phyloP scores from a whole-genome alignment of 1,139 yeast genomes.

The Debaryomyces sp. region DNA sequence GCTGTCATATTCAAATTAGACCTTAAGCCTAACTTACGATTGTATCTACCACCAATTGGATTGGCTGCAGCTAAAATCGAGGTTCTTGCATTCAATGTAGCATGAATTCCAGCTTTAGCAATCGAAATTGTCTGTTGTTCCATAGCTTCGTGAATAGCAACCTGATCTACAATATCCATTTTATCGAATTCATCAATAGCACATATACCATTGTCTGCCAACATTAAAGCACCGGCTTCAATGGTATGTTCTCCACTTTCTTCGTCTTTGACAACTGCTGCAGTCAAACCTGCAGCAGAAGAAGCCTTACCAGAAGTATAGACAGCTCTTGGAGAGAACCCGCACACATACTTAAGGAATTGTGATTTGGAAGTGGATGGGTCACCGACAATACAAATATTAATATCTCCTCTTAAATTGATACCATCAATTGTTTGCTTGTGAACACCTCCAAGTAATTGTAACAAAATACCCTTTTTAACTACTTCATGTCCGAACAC shows the following conservation, averaged over 20 bases:
- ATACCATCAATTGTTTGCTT: conserved; percentile 94
- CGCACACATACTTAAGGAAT: conserved; percentile 89
- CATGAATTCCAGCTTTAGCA: conserved; percentile 98
- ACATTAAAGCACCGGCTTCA: conserved; percentile 98
- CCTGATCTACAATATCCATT: conserved; percentile 95
- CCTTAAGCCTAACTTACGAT: conserved; percentile 79
- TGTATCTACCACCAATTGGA: conserved; percentile 94
- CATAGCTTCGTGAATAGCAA: conserved; percentile 99
- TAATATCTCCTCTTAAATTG: conserved; percentile 94
- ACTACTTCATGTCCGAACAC: conserved; percentile 96
- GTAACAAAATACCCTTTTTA: conserved; percentile 88
- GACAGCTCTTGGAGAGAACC: conserved; percentile 91
- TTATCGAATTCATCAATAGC: conserved; percentile 98
- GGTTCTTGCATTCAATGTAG: conserved; percentile 94
- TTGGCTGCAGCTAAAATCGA: conserved; percentile 97
- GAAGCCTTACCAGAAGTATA: conserved; percentile 99
- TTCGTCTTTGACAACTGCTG: conserved; percentile 96
- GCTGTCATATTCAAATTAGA: conserved; percentile 97
- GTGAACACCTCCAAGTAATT: conserved; percentile 94
- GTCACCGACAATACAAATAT: conserved; percentile 96
- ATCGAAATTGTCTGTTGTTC: conserved; percentile 98
- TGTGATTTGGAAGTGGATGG: conserved; percentile 98
- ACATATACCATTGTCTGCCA: conserved; percentile 98
- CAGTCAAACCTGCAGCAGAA: conserved; percentile 98
- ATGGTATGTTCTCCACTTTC: conserved; percentile 97